phyloP scores from a whole-genome alignment of 805 yeast species.

The Candida cerambycidarum region DNA sequence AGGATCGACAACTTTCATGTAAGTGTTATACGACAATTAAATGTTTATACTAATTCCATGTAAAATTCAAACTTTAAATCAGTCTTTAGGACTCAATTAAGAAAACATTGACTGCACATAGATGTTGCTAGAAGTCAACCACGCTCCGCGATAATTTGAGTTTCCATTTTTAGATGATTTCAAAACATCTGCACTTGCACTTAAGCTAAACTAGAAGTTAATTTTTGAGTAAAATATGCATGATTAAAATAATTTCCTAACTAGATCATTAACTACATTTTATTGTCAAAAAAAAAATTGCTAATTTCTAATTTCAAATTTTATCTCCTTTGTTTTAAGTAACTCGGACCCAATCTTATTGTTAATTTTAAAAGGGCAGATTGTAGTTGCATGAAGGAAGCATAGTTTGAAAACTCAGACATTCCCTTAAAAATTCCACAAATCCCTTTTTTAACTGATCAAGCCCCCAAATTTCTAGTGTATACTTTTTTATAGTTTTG shows the following conservation, averaged over 20 bases:
- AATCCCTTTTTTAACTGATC: conserved; percentile 3
- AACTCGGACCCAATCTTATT: neutral
- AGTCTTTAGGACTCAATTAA: no score
- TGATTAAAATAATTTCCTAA: neutral
- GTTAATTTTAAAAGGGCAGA: neutral
- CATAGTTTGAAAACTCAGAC: neutral
- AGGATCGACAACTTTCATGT: neutral
- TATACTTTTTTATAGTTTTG: neutral
- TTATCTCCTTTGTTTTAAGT: neutral
- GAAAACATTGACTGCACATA: no score
- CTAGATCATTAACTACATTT: neutral
- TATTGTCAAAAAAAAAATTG: neutral
- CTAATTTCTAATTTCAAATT: neutral
- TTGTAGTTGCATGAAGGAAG: neutral
- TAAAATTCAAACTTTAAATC: no score
- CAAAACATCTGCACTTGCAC: conserved; percentile 1
- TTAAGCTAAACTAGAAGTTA: conserved; percentile 4
- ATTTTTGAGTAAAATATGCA: neutral
- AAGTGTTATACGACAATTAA: no score
- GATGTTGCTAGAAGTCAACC: no score
- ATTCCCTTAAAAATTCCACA: conserved; percentile 2
- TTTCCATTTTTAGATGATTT: neutral
- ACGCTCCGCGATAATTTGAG: neutral
- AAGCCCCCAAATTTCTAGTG: neutral
- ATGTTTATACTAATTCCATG: no score